Base-by-base conservation (phyloP, 2,329 filamentous ascomycete genomes). In the Alternaria ventricosa region DNA sequence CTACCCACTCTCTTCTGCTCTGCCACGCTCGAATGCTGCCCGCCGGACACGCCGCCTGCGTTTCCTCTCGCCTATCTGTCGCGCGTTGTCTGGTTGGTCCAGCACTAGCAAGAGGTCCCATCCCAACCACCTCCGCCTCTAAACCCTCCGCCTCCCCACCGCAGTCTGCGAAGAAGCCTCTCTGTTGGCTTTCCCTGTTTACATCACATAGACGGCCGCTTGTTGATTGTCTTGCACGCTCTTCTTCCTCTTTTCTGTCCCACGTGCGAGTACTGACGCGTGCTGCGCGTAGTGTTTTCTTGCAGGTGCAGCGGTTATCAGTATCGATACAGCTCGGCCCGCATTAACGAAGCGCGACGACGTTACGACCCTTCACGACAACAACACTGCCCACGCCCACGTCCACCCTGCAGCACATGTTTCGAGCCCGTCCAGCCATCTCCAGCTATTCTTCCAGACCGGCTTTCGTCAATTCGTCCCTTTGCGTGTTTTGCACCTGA, bases 71-170 rank as follows among this genome's bases (percentile, higher is more conserved):
- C 76, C 76, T 80, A 79, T 80, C 75, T 67, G 45, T 69, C 61
- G 64, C 61, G 64, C 65, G 66, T 54, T 64, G 69, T 71, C 68
- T 75, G 75, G 73, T 77, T 74, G 75, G 75, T 71, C 75, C 72
- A 71, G 71, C 74, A 70, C 78, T 79, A 80, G 79, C 75, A 73
- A 72, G 49, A 70, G 67, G 67, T 70, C 72, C 70, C 74, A 78
- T 80, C 78, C 79, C 78, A 81, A 80, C 79, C 78, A 79, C 79
- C 78, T 78, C 75, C 75, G 74, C 78, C 73, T 76, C 75, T 75
- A 78, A 73, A 75, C 77, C 49, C 73, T 74, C 74, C 75, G 75
- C 75, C 73, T 72, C 74, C 75, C 75, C 72, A 73, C 74, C 68
- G 65, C 66, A 71, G 66, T 59, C 69, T 72, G 70, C 70, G 67